phyloP scores from a whole-genome alignment of 441 rosid species.

The Bruguiera hainesii region DNA sequence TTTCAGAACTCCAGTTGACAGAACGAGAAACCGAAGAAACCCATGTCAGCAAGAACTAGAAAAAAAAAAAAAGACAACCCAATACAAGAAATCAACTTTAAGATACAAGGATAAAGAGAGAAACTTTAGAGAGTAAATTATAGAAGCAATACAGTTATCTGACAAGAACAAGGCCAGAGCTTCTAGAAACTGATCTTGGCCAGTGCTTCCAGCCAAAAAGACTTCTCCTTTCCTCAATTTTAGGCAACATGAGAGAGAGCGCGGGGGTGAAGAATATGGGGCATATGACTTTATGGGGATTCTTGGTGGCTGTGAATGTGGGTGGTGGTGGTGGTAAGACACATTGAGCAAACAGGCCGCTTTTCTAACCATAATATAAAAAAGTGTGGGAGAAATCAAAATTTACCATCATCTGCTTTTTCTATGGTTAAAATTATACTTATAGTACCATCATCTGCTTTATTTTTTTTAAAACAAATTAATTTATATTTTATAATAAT shows the following conservation, averaged over 20 bases:
- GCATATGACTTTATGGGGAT: too few relatives aligned
- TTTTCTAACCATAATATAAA: too few relatives aligned
- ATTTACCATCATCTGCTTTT: too few relatives aligned
- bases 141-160: not conserved
- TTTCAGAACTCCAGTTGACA: not conserved
- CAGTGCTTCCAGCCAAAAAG: constrained; percentile 10
- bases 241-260: not conserved
- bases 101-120: not conserved
- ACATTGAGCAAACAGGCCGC: too few relatives aligned
- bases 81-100: not conserved
- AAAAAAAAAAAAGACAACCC: not conserved
- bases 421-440: too few relatives aligned
- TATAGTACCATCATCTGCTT: too few relatives aligned
- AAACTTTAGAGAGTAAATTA: not conserved
- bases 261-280: not conserved
- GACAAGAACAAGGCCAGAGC: constrained; percentile 4
- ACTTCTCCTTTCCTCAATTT: not conserved
- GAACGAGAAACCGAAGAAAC: not conserved
- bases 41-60: too few relatives aligned
- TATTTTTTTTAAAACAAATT: too few relatives aligned
- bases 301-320: too few relatives aligned
- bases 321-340: too few relatives aligned
- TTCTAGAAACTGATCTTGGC: not conserved
- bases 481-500: too few relatives aligned
- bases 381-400: too few relatives aligned